Base-by-base conservation (phyloP, 2,329 filamentous ascomycete species). In the Cladophialophora yegresii region DNA sequence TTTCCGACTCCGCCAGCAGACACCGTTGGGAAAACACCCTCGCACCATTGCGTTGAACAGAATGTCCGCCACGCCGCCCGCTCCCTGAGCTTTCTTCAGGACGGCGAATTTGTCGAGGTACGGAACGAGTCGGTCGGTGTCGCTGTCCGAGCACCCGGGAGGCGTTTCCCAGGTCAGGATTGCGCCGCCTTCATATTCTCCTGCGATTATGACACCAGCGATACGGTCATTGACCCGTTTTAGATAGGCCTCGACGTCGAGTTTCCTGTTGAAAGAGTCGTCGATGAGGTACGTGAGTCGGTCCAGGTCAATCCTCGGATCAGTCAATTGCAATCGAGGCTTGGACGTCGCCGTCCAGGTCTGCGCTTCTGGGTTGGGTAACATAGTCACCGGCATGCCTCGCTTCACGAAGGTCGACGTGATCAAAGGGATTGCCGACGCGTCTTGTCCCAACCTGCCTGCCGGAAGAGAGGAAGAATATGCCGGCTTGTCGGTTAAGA, bases 71-170 rank as follows among this genome's bases (percentile, higher is more conserved):
- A 98, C 93, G 2, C 95, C 93, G 1, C 92, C 92, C 0, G 90
- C 91, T 0, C 95, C 95, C 76, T 99, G 95, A 12, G 89, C 90
- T 65, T 87, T 89, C 70, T 90, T 93, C 16, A 96, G 82, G 0
- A 99, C 95, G 0, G 95, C 95, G 74, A 99, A 98, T 75, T 99
- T 99, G 77, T 99, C 95, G 32, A 99, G 83, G 75, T 99, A 99
- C 0, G 95, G 95, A 0, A 99, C 90, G 70, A 92, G 84, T 9
- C 90, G 84, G 55, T 83, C 82, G 20, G 81, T 77, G 62, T 84
- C 64, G 76, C 84, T 73, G 72, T 81, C 76, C 57, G 86, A 83
- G 51, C 80, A 78, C 0, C 82, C 85, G 0, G 81, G 83, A 0
- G 93, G 92, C 33, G 83, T 83, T 78, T 99, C 95, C 95, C 95